These are phyloP conservation scores for Cadophora luteo-olivacea DNA, from an alignment of 2,329 filamentous ascomycete species.

Conservation along the genomic window DNA sequence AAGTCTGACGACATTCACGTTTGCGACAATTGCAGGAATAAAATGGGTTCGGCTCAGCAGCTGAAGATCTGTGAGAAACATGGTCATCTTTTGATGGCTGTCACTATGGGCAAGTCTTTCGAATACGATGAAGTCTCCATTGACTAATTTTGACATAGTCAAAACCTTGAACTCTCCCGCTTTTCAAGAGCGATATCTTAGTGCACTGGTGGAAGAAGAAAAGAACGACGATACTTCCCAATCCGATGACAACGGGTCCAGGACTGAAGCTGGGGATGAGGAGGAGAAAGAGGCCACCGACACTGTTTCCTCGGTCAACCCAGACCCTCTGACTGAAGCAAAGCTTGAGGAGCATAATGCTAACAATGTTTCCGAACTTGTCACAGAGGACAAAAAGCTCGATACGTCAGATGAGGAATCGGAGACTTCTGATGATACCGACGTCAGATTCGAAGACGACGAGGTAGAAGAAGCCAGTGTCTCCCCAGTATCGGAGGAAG, in stretches of 20 bases:
- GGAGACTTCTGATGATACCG: constrained; percentile 8
- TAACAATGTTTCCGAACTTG: neutral
- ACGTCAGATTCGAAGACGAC: neutral
- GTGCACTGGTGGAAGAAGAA: neutral
- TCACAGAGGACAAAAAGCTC: neutral
- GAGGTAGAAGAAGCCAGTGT: neutral
- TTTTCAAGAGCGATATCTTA: neutral
- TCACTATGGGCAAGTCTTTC: neutral
- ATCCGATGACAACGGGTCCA: neutral
- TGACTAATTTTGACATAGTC: neutral
- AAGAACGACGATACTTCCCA: neutral
- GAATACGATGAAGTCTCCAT: neutral
- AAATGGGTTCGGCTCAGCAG: neutral
- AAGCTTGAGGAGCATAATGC: constrained; percentile 9
- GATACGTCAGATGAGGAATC: neutral
- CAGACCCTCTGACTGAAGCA: neutral
- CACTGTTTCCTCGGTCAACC: neutral
- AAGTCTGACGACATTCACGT: neutral
- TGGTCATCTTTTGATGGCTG: neutral
- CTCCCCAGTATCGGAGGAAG: neutral
- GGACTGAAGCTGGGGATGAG: neutral
- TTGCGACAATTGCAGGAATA: constrained; percentile 7
- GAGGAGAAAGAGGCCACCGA: neutral
- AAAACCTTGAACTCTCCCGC: neutral
- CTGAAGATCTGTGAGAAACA: constrained; percentile 3